Base-by-base conservation (phyloP, 2,329 filamentous ascomycete species). In the Xylariales sp. region DNA sequence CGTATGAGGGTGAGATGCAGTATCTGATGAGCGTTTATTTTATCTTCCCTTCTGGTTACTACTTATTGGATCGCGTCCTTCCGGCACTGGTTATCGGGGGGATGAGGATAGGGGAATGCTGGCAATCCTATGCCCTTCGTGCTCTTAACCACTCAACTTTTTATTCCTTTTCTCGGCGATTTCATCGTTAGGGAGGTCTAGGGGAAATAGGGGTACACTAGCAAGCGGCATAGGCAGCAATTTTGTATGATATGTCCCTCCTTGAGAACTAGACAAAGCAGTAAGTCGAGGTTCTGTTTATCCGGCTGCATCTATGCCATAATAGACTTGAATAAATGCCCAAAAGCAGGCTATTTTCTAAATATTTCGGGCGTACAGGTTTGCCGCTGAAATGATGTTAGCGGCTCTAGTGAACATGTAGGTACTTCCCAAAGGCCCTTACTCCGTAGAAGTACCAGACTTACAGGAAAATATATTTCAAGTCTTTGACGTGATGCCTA, bases 31-130 rank as follows among this genome's bases (percentile, higher is more conserved):
- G 41, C 48, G 39, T 54, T 18, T 18, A 56, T 54, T 54, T 14
- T 18, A 39, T 46, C 48, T 48, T 46, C 3, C 36, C 30, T 59
- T 34, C 39, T 46, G 18, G 39, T 59, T 64, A 53, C 48, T 16
- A n/a, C 28, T 53, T 58, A 59, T 52, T n/a, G 36, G 55, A 59
- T 64, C 54, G 14, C 48, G 54, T 53, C 18, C 18, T 46, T 53
- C 54, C 34, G 28, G 39, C 39, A 64, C 53, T 8, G 18, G 52
- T 57, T 46, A 58, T 36, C n/a, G 23, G 30, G 23, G 36, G 43
- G 36, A 45, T 53, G 32, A 45, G 36, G 48, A 46, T 58, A 52
- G 9, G 9, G 34, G 16, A 41, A 54, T 54, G 34, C 52, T 54
- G 52, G 30, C 30, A 52, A 36, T 49, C 18, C 46, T 23, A 30